Evolutionary conservation across 106 monocot genomes (phyloP), one percentile per base, ranked within the genome.

Genomic region (Dioscorea alata): DNA sequence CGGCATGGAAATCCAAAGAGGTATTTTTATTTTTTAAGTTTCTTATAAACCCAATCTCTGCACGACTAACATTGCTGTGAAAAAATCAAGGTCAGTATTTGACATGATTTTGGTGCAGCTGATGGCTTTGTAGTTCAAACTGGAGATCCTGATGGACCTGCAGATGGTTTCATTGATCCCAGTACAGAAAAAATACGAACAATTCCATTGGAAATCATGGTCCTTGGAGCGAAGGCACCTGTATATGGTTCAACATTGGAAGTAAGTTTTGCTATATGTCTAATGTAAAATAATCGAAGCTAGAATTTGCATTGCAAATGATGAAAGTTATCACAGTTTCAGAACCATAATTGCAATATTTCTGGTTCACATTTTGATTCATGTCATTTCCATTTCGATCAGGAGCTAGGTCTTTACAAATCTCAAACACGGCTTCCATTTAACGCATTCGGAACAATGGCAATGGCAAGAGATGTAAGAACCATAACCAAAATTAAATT

Each of bases 91-190:
- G 16, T 17, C 19, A 16, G 33, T 4, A 9, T 16, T 69, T 34
- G 51, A 35, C 12, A 7, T 59, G 33, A 19, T 51, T 68, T 54
- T 80, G 17, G 23, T 87, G 73, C 85, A 97, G 97, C 97, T 67
- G 97, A 99, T 76, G 97, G 97, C 13, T 99, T 99, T 80, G 97
- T 99, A 63, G 97, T 99, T 67, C 97, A 99, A 75, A 92, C 90
- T 63, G 97, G 97, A 65, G 92, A 99, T 67, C 97, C 97, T 56
- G 89, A 99, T 49, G 97, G 97, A 1, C 90, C 90, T 35, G 81
- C 90, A 23, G 90, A 86, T 42, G 90, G 90, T 12, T 91, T 91
- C 66, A 86, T 86, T 63, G 86, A 90, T 71, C 90, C 90, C 2
- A 73, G 86, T 60, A 86, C 86, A 12, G 90, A 70, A 67, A 83